A percentile compares a stretch with the other conserved stretches of the same genome.
phyloP scores from a whole-genome alignment of 106 monocot genomes.

The Iris macrosiphon region DNA sequence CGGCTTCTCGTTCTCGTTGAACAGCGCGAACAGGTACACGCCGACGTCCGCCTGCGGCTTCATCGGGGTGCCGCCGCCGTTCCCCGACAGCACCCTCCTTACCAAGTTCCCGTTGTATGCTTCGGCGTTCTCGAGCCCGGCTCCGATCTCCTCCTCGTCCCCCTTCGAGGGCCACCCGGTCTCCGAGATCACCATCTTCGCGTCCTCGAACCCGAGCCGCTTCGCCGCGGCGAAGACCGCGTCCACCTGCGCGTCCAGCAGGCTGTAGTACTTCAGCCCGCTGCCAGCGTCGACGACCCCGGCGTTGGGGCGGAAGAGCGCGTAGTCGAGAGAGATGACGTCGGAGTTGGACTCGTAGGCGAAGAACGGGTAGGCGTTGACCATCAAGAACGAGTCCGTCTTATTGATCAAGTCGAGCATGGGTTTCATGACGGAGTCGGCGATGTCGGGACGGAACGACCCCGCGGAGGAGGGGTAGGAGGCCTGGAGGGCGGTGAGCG shows the following conservation, averaged over 20 bases:
- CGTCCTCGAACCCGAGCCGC: conserved; percentile 39
- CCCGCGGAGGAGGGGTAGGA: conserved; percentile 83
- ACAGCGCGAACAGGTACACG: conserved; percentile 79
- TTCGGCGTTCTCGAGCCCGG: conserved; percentile 47
- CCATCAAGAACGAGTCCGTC: conserved; percentile 62
- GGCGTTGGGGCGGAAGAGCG: conserved; percentile 75
- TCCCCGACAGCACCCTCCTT: conserved; percentile 55
- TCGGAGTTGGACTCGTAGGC: conserved; percentile 71
- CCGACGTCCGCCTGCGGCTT: conserved; percentile 53
- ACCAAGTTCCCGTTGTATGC: conserved; percentile 77
- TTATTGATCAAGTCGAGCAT: conserved; percentile 72
- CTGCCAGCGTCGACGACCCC: conserved; percentile 49
- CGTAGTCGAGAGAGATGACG: conserved; percentile 81
- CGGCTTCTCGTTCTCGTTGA: conserved; percentile 94
- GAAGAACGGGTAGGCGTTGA: conserved; percentile 94
- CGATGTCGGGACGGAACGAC: conserved; percentile 50
- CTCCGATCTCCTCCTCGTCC: conserved; percentile 60
- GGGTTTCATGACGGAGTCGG: conserved; percentile 46
- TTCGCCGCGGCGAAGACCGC: conserved; percentile 70
- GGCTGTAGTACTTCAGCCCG: conserved; percentile 58
- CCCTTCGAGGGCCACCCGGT: conserved; percentile 90
- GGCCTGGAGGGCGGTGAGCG: conserved; percentile 60
- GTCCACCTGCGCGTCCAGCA: conserved; percentile 89
- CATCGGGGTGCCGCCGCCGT: conserved; percentile 60
- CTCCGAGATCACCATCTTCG: conserved; percentile 60